Conservation (phyloP, 1,139 yeast species). For the Kurtzmaniella natalensis region DNA sequence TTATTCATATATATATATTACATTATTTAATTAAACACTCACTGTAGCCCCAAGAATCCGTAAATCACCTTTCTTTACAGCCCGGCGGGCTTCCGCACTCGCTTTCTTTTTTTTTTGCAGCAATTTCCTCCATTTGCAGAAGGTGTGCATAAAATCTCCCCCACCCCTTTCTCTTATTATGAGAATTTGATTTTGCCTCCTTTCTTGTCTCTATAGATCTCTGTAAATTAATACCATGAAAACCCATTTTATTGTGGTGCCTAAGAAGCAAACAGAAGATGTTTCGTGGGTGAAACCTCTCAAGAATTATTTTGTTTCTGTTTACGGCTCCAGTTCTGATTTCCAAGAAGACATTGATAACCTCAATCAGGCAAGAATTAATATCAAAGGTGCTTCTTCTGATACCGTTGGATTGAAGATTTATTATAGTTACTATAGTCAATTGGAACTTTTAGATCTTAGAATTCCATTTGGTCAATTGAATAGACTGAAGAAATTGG, state of each 20-base stretch:
- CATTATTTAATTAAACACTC: too few species aligned
- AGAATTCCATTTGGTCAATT: slow-evolving; percentile 63
- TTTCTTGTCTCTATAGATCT: neutral
- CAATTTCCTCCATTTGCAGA: too few species aligned
- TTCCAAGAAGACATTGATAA: slow-evolving; percentile 52
- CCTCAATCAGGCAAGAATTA: slow-evolving; percentile 60
- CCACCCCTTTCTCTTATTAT: too few species aligned
- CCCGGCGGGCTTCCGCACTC: too few species aligned
- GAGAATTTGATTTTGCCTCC: too few species aligned
- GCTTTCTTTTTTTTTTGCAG: too few species aligned
- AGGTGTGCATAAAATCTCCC: too few species aligned
- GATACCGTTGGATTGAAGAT: slow-evolving; percentile 48
- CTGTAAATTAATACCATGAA: slow-evolving; percentile 26
- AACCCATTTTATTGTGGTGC: slow-evolving; percentile 32
- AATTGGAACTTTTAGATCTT: slow-evolving; percentile 73
- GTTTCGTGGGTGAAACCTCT: slow-evolving; percentile 68
- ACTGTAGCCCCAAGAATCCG: too few species aligned
- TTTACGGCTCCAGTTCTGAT: slow-evolving; percentile 62
- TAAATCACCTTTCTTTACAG: too few species aligned
- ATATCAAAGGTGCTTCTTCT: slow-evolving; percentile 44
- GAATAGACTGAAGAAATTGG: slow-evolving; percentile 48
- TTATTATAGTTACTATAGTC: slow-evolving; percentile 72
- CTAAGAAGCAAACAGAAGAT: slow-evolving; percentile 51
- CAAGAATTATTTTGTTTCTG: slow-evolving; percentile 51
- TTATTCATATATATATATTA: too few species aligned